phyloP scores from a whole-genome alignment of 169 alveolate species.

The Neospora caninum region DNA sequence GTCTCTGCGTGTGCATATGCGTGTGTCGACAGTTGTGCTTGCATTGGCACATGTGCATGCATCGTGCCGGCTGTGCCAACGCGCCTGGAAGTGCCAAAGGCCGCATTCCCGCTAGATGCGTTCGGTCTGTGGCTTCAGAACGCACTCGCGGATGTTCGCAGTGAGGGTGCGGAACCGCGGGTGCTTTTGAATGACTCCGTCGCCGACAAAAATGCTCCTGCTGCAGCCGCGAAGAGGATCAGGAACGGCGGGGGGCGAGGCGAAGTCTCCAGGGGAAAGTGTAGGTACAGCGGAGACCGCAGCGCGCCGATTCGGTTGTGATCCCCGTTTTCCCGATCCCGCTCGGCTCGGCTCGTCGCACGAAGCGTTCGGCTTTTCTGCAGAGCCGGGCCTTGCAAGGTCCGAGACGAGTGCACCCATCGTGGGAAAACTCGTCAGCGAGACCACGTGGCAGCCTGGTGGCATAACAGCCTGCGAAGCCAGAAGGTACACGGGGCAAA shows the following conservation, averaged over 20 bases:
- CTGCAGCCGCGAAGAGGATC: constrained; percentile 19
- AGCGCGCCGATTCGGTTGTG: not conserved
- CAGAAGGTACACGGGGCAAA: no score
- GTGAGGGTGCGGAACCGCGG: constrained; percentile 68
- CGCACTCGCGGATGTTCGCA: constrained; percentile 50
- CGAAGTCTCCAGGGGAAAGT: not conserved
- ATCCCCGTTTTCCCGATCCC: not conserved
- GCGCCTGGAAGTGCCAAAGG: no score
- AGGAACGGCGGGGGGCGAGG: constrained; percentile 1
- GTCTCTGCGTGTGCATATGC: no score
- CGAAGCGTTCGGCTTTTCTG: not conserved
- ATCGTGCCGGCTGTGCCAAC: no score
- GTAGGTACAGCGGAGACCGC: not conserved
- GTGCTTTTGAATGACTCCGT: constrained; percentile 41
- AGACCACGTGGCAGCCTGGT: not conserved
- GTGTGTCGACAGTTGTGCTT: no score
- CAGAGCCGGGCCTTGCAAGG: not conserved
- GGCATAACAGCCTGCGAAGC: constrained; percentile 16
- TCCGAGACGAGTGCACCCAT: constrained; percentile 19
- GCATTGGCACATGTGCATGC: no score
- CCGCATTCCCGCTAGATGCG: no score
- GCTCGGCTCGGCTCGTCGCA: not conserved
- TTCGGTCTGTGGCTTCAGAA: not conserved
- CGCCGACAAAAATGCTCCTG: constrained; percentile 46
- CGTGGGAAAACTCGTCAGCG: constrained; percentile 5